Evolutionary conservation across 352 stramenopile genomes (phyloP).

Genomic region (Globisporangium solare): DNA sequence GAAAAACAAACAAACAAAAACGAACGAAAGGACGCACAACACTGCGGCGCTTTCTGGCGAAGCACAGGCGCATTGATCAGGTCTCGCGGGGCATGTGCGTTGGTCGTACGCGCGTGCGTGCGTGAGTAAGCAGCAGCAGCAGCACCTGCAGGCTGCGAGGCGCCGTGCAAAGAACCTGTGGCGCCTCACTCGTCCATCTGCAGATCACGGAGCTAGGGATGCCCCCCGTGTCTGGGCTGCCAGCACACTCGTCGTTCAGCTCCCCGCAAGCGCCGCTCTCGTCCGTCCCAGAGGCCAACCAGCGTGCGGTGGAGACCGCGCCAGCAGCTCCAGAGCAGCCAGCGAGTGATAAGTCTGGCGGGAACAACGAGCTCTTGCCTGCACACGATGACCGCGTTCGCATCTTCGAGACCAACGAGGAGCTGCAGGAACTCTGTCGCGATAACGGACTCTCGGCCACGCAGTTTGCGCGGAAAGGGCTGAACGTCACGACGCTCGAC

Average conservation of each 20-base stretch:
- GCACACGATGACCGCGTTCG: slow-evolving; percentile 27
- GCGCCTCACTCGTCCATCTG: no score
- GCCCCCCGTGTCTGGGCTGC: no score
- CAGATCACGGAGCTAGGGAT: no score
- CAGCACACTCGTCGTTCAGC: not conserved
- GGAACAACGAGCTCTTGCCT: slow-evolving; percentile 17
- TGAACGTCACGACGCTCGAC: slow-evolving; percentile 39
- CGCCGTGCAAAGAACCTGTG: no score
- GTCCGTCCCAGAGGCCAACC: not conserved
- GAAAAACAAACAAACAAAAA: no score
- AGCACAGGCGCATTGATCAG: no score
- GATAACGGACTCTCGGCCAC: slow-evolving; percentile 54
- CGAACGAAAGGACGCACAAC: not conserved
- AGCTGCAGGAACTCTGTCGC: slow-evolving; percentile 59
- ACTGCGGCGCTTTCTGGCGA: no score
- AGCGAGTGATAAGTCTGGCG: slow-evolving; percentile 1
- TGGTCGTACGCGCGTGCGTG: no score
- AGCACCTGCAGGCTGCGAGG: no score
- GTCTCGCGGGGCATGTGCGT: no score
- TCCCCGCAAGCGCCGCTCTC: not conserved
- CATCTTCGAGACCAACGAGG: slow-evolving; percentile 36
- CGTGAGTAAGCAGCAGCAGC: no score
- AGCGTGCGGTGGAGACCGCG: not conserved
- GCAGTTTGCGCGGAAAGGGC: slow-evolving; percentile 49
- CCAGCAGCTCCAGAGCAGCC: not conserved